Percentiles rank a stretch among this genome's conserved stretches.
phyloP scores from a whole-genome alignment of 2,329 filamentous ascomycete species.

The Pleochaeta shiraiana region DNA sequence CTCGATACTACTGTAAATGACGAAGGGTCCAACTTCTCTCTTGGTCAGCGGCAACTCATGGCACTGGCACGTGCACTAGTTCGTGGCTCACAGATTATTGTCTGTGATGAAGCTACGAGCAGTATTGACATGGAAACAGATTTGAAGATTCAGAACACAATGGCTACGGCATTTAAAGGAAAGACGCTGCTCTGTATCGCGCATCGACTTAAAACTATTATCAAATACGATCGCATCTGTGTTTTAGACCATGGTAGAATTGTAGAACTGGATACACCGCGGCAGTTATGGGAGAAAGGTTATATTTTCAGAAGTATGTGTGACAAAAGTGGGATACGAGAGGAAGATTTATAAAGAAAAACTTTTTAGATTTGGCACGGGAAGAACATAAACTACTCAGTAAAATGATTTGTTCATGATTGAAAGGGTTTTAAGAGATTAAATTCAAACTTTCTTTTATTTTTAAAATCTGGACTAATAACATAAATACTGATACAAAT shows the following conservation, averaged over 20 bases:
- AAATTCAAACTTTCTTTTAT: no score
- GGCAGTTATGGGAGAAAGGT: constrained; percentile 46
- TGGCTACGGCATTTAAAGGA: constrained; percentile 63
- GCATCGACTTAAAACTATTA: constrained; percentile 76
- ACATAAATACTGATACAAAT: no score
- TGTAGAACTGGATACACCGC: constrained; percentile 63
- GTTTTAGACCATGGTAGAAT: constrained; percentile 88
- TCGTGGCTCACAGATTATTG: constrained; percentile 70
- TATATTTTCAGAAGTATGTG: constrained; percentile 61
- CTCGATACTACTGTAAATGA: constrained; percentile 78
- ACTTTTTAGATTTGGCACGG: no score
- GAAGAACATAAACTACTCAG: no score
- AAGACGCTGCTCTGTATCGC: constrained; percentile 86
- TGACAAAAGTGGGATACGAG: constrained; percentile 32
- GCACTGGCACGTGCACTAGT: constrained; percentile 81
- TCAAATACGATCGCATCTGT: constrained; percentile 85
- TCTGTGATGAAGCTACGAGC: constrained; percentile 91
- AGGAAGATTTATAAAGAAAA: constrained; percentile 19
- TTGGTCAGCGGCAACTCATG: constrained; percentile 90
- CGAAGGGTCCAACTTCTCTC: constrained; percentile 87
- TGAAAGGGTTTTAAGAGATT: no score
- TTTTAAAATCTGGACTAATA: no score
- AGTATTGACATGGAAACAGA: constrained; percentile 94
- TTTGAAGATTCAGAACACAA: constrained; percentile 80
- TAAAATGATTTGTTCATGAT: no score